Base-by-base conservation (phyloP, 306 rosid genomes). In the Vigna angularis region DNA sequence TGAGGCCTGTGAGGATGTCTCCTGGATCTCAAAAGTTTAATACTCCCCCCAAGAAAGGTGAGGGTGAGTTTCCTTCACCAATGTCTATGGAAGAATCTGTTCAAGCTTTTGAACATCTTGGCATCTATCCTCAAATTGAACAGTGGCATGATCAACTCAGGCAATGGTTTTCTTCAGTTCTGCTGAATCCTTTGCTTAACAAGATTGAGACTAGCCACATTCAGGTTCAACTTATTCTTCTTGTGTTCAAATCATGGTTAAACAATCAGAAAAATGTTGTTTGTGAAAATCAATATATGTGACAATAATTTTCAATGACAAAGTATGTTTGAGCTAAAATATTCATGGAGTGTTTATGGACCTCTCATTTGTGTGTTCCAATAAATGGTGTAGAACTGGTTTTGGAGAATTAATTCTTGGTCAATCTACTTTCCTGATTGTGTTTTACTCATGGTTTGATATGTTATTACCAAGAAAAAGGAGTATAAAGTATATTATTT, bases 1-100 rank as follows among this genome's bases (percentile, higher is more conserved):
- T 92, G 91, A 91, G 98, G 88, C 91, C 92, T 58, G 98, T 92
- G 86, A 89, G 97, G 85, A 95, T 95, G 98, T 92, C 98, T 77
- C 98, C 98, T 7, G 91, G 92, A 49, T 92, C 98, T 59, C 97
- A 95, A 85, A 95, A 92, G 89, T 92, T 91, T 85, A 90, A 66
- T 38, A 91, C 97, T 9, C 92, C 98, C 24, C 98, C 97, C 24
- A 95, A 95, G 91, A 92, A 86, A 86, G 92, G 96, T 77, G 98
- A 92, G 77, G 87, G 89, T 9, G 98, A 95, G 1, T 87, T 87
- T 80, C 97, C 99, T 81, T 75, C 97, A 34, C 91, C 99, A 7
- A 92, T 95, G 99, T 89, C 99, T 77, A 89, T 93, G 91, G 98
- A 93, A 84, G 93, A 89, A 87, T 88, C 89, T 66, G 45, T 91